Evolutionary conservation across 306 rosid species (phyloP).

Genomic region (Prunus padus): DNA sequence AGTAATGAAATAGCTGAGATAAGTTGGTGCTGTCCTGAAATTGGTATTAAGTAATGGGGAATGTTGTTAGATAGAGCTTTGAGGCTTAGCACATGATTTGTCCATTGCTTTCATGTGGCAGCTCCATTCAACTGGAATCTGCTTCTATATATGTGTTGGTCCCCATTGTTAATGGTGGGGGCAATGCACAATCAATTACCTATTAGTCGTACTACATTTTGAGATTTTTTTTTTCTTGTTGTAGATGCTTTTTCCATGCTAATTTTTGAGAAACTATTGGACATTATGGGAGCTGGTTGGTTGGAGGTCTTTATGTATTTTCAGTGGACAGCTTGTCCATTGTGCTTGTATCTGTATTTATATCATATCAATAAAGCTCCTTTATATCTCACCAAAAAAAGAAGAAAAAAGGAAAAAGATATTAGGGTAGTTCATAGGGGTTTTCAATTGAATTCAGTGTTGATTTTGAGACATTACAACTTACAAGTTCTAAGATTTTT

Average conservation of each 20-base stretch:
- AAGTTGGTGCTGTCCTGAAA: background rate
- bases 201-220: background rate
- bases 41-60: background rate
- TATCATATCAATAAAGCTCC: background rate
- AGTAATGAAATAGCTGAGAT: background rate
- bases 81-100: background rate
- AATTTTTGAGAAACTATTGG: background rate
- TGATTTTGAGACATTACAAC: background rate
- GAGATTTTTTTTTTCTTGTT: background rate
- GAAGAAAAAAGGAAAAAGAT: background rate
- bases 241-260: background rate
- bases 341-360: background rate
- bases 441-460: background rate
- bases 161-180: background rate
- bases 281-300: background rate
- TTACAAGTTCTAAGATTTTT: background rate
- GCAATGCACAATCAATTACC: background rate
- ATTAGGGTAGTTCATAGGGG: background rate
- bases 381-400: background rate
- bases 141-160: constrained; percentile 2
- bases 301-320: background rate
- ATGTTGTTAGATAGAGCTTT: background rate
- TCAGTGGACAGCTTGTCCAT: background rate
- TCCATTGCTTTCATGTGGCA: background rate
- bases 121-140: background rate